These are phyloP conservation scores for Eimeria praecox DNA, from an alignment of 169 alveolate genomes.

Conservation along the genomic window DNA sequence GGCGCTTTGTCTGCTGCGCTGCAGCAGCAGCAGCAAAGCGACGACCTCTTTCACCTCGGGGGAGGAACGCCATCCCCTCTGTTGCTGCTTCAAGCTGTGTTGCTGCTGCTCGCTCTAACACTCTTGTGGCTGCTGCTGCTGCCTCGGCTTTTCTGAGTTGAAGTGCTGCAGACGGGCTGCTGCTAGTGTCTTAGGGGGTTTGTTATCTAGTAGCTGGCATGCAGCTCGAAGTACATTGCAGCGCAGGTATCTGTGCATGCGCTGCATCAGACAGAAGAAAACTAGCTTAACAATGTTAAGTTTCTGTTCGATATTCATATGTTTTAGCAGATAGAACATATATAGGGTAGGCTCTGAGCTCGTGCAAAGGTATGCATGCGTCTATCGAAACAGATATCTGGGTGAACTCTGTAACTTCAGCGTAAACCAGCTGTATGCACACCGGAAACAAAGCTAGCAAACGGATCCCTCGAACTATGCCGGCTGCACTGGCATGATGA, in stretches of 20 bases:
- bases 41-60: background rate
- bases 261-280: background rate
- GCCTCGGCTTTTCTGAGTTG: background rate
- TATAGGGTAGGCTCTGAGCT: too few species aligned
- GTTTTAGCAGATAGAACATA: too few species aligned
- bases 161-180: background rate
- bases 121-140: background rate
- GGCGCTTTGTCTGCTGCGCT: too few species aligned
- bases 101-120: background rate
- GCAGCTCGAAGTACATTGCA: background rate
- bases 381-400: too few species aligned
- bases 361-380: too few species aligned
- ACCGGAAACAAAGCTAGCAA: background rate
- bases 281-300: too few species aligned
- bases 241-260: background rate
- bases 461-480: background rate
- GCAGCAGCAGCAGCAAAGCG: background rate
- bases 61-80: background rate
- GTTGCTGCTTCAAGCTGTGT: background rate
- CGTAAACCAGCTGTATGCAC: background rate
- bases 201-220: background rate
- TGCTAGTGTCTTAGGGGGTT: background rate
- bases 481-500: background rate
- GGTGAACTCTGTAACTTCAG: too few species aligned
- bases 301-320: background rate